A percentile compares a stretch with the other conserved stretches of the same genome.
Evolutionary conservation across 768 basidiomycete species (phyloP).

Genomic region (Auricularia sp.): DNA sequence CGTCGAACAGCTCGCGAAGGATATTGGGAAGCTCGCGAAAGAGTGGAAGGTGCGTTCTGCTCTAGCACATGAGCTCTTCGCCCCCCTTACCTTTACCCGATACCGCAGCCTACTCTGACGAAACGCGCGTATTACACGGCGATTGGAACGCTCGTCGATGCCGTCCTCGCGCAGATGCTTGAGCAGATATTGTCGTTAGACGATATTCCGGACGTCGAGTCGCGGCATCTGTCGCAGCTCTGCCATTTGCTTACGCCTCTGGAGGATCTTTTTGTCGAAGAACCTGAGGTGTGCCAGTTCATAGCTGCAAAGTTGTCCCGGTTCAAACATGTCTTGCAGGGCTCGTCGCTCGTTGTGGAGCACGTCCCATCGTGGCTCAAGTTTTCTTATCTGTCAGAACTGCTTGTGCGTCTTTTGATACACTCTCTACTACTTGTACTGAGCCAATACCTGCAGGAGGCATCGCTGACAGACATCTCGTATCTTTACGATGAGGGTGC

Average conservation of each 20-base stretch:
- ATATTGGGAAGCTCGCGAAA: slow-evolving; percentile 54
- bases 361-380: slow-evolving; percentile 94
- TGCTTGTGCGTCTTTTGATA: slow-evolving; percentile 48
- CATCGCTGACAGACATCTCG: slow-evolving; percentile 82
- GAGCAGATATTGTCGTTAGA: slow-evolving; percentile 63
- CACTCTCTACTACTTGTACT: not conserved
- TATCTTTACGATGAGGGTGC: slow-evolving; percentile 89
- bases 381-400: slow-evolving; percentile 86
- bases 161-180: slow-evolving; percentile 55
- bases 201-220: slow-evolving; percentile 86
- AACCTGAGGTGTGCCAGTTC: slow-evolving; percentile 39
- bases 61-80: not conserved
- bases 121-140: slow-evolving; percentile 63
- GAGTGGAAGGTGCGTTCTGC: slow-evolving; percentile 54
- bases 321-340: not conserved
- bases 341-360: slow-evolving; percentile 60
- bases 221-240: slow-evolving; percentile 71
- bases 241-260: slow-evolving; percentile 69
- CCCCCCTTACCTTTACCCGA: not conserved
- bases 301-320: not conserved
- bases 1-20: slow-evolving; percentile 49
- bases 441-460: slow-evolving; percentile 47
- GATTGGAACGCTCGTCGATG: slow-evolving; percentile 61
- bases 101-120: slow-evolving; percentile 50
- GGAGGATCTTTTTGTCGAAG: slow-evolving; percentile 71